Evolutionary conservation across 2,329 filamentous ascomycete species (phyloP), one percentile per base, ranked within the genome.

Genomic region (Dothidotthia symphoricarpi): DNA sequence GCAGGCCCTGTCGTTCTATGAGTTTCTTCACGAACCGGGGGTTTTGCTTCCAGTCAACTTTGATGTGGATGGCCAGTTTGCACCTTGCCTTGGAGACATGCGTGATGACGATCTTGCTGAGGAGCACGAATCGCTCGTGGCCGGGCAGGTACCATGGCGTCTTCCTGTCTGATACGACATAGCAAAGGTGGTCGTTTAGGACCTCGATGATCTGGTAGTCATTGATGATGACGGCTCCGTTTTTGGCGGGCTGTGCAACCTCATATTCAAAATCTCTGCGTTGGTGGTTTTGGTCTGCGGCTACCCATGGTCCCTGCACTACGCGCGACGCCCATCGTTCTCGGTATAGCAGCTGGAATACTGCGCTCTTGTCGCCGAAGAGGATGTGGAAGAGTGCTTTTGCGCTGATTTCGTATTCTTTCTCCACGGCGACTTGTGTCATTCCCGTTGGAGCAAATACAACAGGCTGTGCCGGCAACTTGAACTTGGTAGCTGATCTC

Each of bases 341-440:
- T 61, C 88, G 85, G 63, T 96, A 91, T 19, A 97, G 75, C 57
- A 91, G 82, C 55, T 93, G 88, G 69, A 96, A 98, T 26, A 97
- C 83, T 24, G 90, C 88, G 63, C 88, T 95, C 69, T 91, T 95
- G 67, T 98, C 93, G 25, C 93, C 93, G 66, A 97, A 98, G 34
- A 98, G 77, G 12, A 97, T 87, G 60, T 97, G 91, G 66, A 97
- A 98, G 41, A 95, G 82, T 0, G 88, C 88, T 66, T 98, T 97
- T 31, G 93, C 85, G 47, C 88, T 94, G 44, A 97, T 83, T 51
- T 94, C 86, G 63, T 95, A 95, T 49, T 88, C 79, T 45, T 86
- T 81, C 63, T 95, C 87, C 1, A 86, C 80, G 6, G 84, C 83
- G 50, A 85, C 77, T 48, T 80, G 76, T 35, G 83, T 80, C 79